Evolutionary conservation across 257 asterid genomes (phyloP).

Genomic region (Fraxinus quadrangulata): DNA sequence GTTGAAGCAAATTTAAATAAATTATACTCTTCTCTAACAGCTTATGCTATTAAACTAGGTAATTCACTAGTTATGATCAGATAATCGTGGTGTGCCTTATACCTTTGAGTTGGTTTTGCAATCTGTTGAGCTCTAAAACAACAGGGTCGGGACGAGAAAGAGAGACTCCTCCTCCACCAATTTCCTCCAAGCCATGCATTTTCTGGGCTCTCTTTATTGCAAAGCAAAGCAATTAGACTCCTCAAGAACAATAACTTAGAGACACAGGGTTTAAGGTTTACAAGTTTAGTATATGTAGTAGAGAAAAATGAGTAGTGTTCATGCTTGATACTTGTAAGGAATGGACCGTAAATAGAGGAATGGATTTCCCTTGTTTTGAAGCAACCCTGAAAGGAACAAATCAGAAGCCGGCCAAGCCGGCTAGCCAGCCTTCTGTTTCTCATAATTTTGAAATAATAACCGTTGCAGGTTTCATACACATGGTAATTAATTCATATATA

Average conservation of each 20-base stretch:
- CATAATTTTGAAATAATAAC: not conserved
- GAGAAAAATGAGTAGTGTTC: conserved; percentile 26
- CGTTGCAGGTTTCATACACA: not conserved
- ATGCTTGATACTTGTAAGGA: conserved; percentile 52
- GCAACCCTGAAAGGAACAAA: conserved; percentile 59
- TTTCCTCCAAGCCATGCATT: conserved; percentile 48
- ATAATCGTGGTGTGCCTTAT: not conserved
- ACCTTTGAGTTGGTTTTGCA: conserved; percentile 87
- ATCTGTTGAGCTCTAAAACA: conserved; percentile 67
- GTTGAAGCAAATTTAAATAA: not conserved
- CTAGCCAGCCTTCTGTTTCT: conserved; percentile 21
- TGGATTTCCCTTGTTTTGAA: conserved; percentile 42
- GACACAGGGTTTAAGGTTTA: not conserved
- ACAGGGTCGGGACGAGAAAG: conserved; percentile 67
- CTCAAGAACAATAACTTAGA: not conserved
- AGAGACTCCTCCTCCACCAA: conserved; percentile 32
- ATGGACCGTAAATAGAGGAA: conserved; percentile 78
- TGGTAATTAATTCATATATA: not conserved
- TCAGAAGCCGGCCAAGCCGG: conserved; percentile 13
- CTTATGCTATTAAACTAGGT: not conserved
- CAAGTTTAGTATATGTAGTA: conserved; percentile 5
- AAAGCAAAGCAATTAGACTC: conserved; percentile 24
- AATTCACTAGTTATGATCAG: not conserved
- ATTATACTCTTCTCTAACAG: not conserved
- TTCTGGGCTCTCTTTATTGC: not conserved